Evolutionary conservation across 495 filamentous ascomycete genomes (phyloP), one percentile per base, ranked within the genome.

Genomic region (Aspergillus sclerotiicarbonarius): DNA sequence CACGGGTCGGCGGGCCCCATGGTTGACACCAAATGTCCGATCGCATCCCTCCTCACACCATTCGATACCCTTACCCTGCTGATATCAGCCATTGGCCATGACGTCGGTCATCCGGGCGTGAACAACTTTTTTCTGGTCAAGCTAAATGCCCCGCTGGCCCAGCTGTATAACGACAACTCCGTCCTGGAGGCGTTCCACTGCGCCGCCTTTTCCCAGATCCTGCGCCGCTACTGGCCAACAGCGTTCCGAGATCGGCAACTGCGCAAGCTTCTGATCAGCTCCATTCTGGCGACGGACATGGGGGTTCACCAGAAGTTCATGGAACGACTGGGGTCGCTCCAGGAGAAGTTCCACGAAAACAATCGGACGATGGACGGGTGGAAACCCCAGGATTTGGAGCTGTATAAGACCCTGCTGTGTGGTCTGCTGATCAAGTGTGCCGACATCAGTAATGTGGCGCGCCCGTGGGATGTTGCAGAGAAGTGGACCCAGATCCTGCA

Each of bases 141-240:
- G 50, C 84, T 96, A 19, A 96, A 97, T 67, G 90, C 94, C 39
- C 95, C 94, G 12, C 79, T 98, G 16, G 94, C 94, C n/a, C 94
- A 98, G 68, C 78, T 98, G 13, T 98, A 98, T 74, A 98, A 98
- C 69, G 94, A 98, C 70, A 89, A 88, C 60, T 98, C 94, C 15
- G 94, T 98, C 20, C 82, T 98, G 29, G 94, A 98, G 74, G 93
- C 92, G 15, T 98, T 97, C 69, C 94, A 98, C 65, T 97, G 94
- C 67, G 95, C 94, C 13, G 94, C 95, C 3, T 98, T 92, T 67
- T 97, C 91, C 2, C 94, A 98, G 67, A 96, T 98, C 33, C 82
- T 98, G 33, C 89, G 92, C 47, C 87, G 92, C 33, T 84, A 97
- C 72, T 98, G 94, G 94, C 91, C 91, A 6, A 76, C 84, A 3